Base-by-base conservation (phyloP, 805 yeast species). In the Ogataea neopini region DNA sequence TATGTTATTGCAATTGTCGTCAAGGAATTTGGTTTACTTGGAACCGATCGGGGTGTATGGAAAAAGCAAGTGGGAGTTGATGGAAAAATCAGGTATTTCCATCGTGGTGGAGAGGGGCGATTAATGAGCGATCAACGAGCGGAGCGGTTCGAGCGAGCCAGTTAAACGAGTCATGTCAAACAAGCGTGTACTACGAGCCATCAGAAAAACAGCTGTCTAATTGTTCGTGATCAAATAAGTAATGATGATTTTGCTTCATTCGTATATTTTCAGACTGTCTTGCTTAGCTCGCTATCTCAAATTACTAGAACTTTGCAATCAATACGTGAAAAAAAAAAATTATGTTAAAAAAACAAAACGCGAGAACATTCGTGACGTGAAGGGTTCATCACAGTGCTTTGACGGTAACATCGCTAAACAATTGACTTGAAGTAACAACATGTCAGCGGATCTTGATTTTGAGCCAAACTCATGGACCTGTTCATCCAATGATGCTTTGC, bases 401-500 rank as follows among this genome's bases (percentile, higher is more conserved):
- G 35, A 32, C 35, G 19, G 18, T 22, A 5, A 22, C 25, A 28
- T 28, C 30, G 14, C 34, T 30, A n/a, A 34, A 17, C 20, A 17
- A n/a, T 17, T 32, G 36, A 14, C 17, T 14, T 4, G 5, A 9
- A 30, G 17, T 25, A 13, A n/a, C 17, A 40, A 18, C 10, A 47
- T 47, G 50, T 20, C 47, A 6, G 30, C 47, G 15, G 53, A 56
- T 53, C 56, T 61, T 14, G 60, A 57, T 29, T 53, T 52, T 34
- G 66, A 63, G 38, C 67, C 67, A 2, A 53, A 49, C n/a, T 69
- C 74, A 11, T 90, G 96, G 96, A 85, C 92, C 0, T 62, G 69
- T 6, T 80, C 88, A 2, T 79, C 95, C 42, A 89, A 84, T 51
- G 86, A 85, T 11, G 84, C 81, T 0, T 66, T 87, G 14, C 73